These are phyloP conservation scores for Trypanosoma cruzi DNA, from an alignment of 208 protist genomes.

Conservation along the genomic window DNA sequence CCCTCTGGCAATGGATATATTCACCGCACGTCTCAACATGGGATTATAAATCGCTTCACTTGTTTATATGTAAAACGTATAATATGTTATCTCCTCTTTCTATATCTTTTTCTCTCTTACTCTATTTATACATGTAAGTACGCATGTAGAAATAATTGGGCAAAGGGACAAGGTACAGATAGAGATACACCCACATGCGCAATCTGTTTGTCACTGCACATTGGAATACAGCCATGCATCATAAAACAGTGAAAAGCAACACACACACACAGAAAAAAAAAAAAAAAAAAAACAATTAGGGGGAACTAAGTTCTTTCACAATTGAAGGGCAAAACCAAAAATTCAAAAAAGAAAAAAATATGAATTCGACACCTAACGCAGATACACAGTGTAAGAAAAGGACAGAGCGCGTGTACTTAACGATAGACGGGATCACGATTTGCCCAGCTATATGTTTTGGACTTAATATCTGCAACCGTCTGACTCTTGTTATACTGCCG, in stretches of 20 bases:
- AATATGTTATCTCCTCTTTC: background rate
- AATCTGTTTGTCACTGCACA: too few relatives aligned
- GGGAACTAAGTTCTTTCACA: background rate
- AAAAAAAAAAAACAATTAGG: too few relatives aligned
- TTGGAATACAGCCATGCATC: too few relatives aligned
- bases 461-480: slow-evolving; percentile 88
- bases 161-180: too few relatives aligned
- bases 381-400: slow-evolving; percentile 9
- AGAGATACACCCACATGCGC: too few relatives aligned
- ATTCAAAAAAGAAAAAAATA: slow-evolving; percentile 18
- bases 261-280: too few relatives aligned
- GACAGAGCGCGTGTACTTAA: slow-evolving; percentile 27
- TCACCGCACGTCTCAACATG: slow-evolving; percentile 31
- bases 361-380: too few relatives aligned
- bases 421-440: slow-evolving; percentile 90
- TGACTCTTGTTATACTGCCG: slow-evolving; percentile 87
- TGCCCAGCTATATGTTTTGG: slow-evolving; percentile 92
- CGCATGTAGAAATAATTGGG: too few relatives aligned
- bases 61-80: background rate
- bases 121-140: background rate
- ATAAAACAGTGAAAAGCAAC: too few relatives aligned
- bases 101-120: too few relatives aligned
- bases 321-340: slow-evolving; percentile 1
- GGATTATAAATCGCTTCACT: background rate
- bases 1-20: slow-evolving; percentile 8